Percentiles rank a stretch among this genome's conserved stretches.
phyloP scores from a whole-genome alignment of 495 filamentous ascomycete species.

The Apiosordaria backusii region DNA sequence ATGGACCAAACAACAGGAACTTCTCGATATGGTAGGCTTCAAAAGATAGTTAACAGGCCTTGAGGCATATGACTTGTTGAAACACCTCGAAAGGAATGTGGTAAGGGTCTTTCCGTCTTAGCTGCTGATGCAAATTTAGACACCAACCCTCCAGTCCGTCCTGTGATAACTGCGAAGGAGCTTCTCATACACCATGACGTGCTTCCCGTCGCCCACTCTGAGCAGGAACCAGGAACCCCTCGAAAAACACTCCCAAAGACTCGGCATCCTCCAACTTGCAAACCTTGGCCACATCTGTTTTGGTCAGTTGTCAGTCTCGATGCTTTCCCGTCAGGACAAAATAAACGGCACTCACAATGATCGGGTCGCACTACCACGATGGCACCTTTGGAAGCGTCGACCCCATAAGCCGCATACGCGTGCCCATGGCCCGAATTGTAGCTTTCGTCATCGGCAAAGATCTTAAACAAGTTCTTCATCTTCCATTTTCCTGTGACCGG shows the following conservation, averaged over 20 bases:
- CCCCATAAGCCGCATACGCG: constrained; percentile 58
- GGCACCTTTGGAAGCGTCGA: constrained; percentile 52
- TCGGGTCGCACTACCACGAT: constrained; percentile 63
- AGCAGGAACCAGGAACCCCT: constrained; percentile 16
- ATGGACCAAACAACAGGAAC: too few relatives aligned
- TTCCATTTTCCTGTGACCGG: constrained; percentile 57
- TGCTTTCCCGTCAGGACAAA: background rate
- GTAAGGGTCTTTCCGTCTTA: too few relatives aligned
- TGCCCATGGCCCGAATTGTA: constrained; percentile 64
- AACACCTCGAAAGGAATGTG: too few relatives aligned
- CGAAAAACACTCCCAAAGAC: constrained; percentile 23
- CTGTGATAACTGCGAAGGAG: too few relatives aligned
- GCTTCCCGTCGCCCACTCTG: background rate
- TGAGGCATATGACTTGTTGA: too few relatives aligned
- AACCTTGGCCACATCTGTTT: constrained; percentile 29
- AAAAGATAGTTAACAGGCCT: too few relatives aligned
- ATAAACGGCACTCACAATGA: constrained; percentile 52
- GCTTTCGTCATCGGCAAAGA: constrained; percentile 64
- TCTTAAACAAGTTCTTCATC: constrained; percentile 61
- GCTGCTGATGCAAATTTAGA: too few relatives aligned
- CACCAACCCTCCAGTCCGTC: too few relatives aligned
- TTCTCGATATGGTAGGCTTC: too few relatives aligned
- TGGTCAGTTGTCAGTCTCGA: background rate
- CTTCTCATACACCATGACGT: background rate
- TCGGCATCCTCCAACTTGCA: constrained; percentile 20